These are phyloP conservation scores for Gonapodya prolifera DNA, from an alignment of 192 early-diverging fungal genomes.

Conservation along the genomic window DNA sequence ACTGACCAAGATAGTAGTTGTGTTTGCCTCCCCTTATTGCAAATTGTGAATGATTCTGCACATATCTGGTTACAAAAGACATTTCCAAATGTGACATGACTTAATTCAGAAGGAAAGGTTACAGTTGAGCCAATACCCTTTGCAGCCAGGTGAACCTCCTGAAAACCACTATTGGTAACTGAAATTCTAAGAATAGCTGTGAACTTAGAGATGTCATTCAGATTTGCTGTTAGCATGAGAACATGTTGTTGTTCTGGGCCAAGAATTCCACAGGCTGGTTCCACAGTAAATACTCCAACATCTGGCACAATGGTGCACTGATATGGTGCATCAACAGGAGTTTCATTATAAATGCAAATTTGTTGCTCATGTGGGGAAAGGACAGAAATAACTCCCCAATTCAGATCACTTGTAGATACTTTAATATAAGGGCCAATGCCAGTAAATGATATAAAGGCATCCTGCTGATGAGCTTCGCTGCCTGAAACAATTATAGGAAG, in stretches of 20 bases:
- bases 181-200: slow-evolving; percentile 39
- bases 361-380: slow-evolving; percentile 13
- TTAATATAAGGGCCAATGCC: slow-evolving; percentile 41
- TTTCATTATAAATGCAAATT: slow-evolving; percentile 31
- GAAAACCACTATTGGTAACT: slow-evolving; percentile 14
- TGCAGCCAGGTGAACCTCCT: slow-evolving; percentile 39
- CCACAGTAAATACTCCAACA: slow-evolving; percentile 25
- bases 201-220: slow-evolving; percentile 44
- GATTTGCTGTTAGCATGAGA: slow-evolving; percentile 29
- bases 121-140: slow-evolving; percentile 40
- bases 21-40: slow-evolving; percentile 34
- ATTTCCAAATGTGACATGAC: slow-evolving; percentile 30
- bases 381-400: slow-evolving; percentile 45
- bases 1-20: slow-evolving; percentile 34
- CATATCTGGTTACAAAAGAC: slow-evolving; percentile 47
- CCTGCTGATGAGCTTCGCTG: slow-evolving; percentile 20
- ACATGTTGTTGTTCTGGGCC: slow-evolving; percentile 13
- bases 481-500: slow-evolving; percentile 33
- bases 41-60: slow-evolving; percentile 23
- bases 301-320: slow-evolving; percentile 28
- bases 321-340: slow-evolving; percentile 34
- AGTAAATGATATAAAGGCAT: slow-evolving; percentile 26
- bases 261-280: slow-evolving; percentile 22
- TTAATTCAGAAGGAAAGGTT: slow-evolving; percentile 29
- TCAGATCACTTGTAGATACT: slow-evolving; percentile 30